Evolutionary conservation across 2,329 filamentous ascomycete genomes (phyloP).

Genomic region (Hymenoscyphus occultus): DNA sequence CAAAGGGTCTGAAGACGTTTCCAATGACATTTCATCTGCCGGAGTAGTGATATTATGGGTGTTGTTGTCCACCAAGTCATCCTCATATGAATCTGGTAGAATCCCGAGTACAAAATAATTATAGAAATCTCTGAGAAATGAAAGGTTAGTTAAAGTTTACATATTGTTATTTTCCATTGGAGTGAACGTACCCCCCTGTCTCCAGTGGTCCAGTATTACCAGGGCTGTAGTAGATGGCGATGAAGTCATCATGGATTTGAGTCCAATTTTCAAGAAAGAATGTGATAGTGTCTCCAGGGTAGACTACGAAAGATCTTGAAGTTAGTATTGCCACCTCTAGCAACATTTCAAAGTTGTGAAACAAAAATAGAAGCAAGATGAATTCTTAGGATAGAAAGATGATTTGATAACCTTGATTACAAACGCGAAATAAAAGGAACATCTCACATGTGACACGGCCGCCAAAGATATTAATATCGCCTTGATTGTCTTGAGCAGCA

Average conservation of each 20-base stretch:
- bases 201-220: constrained; percentile 31
- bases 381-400: no score
- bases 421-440: no score
- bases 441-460: constrained; percentile 31
- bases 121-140: constrained; percentile 21
- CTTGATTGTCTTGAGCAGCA: constrained; percentile 31
- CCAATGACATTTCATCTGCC: constrained; percentile 4
- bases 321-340: no score
- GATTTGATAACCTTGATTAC: no score
- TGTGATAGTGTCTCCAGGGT: constrained; percentile 38
- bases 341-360: no score
- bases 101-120: constrained; percentile 30
- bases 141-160: no score
- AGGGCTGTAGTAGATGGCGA: constrained; percentile 33
- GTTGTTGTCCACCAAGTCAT: not conserved
- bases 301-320: constrained; percentile 23
- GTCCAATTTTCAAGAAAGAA: constrained; percentile 41
- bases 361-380: no score
- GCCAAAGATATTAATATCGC: constrained; percentile 36
- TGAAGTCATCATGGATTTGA: constrained; percentile 31
- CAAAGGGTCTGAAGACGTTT: not conserved
- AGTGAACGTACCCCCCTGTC: constrained; percentile 19
- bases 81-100: constrained; percentile 21
- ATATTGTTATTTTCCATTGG: no score
- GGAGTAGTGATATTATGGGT: not conserved